A percentile compares a stretch with the other conserved stretches of the same genome.
Conservation (phyloP, 257 asterid species). For the Solanum corneliomulleri region DNA sequence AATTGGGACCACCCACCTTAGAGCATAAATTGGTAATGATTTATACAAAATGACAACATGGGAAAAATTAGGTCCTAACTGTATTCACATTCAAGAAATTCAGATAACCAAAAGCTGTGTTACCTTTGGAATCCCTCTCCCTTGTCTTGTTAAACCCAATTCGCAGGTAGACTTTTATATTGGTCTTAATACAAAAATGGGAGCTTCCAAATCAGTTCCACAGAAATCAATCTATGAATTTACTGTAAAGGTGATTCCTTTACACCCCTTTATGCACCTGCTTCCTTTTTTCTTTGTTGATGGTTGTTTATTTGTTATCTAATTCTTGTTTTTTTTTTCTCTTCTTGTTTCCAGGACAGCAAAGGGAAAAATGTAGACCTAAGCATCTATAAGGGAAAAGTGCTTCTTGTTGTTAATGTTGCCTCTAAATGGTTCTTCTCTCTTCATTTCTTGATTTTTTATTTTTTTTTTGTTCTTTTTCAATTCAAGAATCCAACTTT, state of each 20-base stretch:
- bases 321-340: not conserved
- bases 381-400: conserved; percentile 56
- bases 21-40: not conserved
- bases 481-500: not conserved
- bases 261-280: not conserved
- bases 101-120: not conserved
- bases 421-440: conserved; percentile 82
- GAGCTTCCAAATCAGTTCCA: conserved; percentile 35
- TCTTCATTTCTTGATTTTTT: not conserved
- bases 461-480: not conserved
- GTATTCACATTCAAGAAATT: not conserved
- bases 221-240: conserved; percentile 68
- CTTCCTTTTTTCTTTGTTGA: not conserved
- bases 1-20: not conserved
- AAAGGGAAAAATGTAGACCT: conserved; percentile 64
- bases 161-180: not conserved
- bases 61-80: not conserved
- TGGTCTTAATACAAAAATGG: conserved; percentile 23
- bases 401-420: conserved; percentile 86
- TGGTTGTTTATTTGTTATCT: not conserved
- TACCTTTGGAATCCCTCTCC: not conserved
- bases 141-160: not conserved
- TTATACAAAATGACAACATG: not conserved
- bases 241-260: conserved; percentile 46
- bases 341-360: conserved; percentile 30